Evolutionary conservation across 495 filamentous ascomycete genomes (phyloP).

Genomic region (Aspergillus incahuasiensis): DNA sequence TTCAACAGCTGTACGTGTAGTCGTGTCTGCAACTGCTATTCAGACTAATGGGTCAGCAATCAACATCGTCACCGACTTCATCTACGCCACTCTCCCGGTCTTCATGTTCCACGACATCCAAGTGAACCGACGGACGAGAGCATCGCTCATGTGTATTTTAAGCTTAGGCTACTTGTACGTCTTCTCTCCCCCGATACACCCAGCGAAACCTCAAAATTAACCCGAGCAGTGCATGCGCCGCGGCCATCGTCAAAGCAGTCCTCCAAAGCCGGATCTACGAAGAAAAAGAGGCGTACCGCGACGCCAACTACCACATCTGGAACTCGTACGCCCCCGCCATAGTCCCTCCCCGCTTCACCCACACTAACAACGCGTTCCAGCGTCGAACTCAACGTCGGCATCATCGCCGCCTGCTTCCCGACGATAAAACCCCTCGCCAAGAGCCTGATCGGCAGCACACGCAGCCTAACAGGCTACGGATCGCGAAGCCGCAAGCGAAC

Average conservation of each 20-base stretch:
- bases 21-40: not conserved
- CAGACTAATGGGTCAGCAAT: too few relatives aligned
- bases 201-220: not conserved
- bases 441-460: constrained; percentile 17
- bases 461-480: constrained; percentile 13
- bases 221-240: constrained; percentile 33
- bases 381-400: constrained; percentile 37
- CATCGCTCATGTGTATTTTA: constrained; percentile 37
- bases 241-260: constrained; percentile 43
- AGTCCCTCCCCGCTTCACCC: not conserved
- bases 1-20: constrained; percentile 16
- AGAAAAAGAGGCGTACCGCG: constrained; percentile 28
- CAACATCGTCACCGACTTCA: constrained; percentile 40
- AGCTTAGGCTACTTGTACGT: constrained; percentile 42
- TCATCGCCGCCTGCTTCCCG: constrained; percentile 42
- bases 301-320: constrained; percentile 9
- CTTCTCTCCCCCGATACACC: too few relatives aligned
- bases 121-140: constrained; percentile 37
- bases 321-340: not conserved
- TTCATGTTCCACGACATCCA: constrained; percentile 31
- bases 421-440: constrained; percentile 41
- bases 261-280: constrained; percentile 29
- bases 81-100: constrained; percentile 39
- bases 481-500: constrained; percentile 16
- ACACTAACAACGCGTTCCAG: constrained; percentile 6